These are phyloP conservation scores for Penicillium longicatenatum DNA, from an alignment of 495 filamentous ascomycete species.

Conservation along the genomic window DNA sequence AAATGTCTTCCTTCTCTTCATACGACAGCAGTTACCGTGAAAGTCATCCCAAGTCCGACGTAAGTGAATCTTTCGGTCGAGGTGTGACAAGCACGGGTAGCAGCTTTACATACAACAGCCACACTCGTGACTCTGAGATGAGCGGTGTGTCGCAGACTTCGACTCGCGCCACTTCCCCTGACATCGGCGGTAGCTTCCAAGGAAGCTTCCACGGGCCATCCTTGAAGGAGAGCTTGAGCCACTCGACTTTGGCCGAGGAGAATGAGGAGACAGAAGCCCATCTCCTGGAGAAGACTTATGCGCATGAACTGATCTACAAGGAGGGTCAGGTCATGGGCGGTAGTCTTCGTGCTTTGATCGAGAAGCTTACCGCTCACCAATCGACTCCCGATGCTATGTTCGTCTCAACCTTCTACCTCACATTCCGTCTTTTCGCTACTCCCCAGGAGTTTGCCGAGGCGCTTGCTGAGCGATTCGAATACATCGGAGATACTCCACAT, in stretches of 20 bases:
- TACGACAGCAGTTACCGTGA: slow-evolving; percentile 26
- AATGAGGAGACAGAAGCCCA: slow-evolving; percentile 77
- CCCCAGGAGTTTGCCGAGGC: slow-evolving; percentile 77
- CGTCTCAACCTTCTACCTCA: slow-evolving; percentile 93
- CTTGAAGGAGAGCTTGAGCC: slow-evolving; percentile 58
- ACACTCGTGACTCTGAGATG: slow-evolving; percentile 75
- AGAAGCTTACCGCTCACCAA: slow-evolving; percentile 90
- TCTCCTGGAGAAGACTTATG: slow-evolving; percentile 79
- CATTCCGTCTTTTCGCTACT: slow-evolving; percentile 92
- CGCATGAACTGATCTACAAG: slow-evolving; percentile 91
- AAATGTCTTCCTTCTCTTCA: slow-evolving; percentile 35
- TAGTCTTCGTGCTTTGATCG: slow-evolving; percentile 86
- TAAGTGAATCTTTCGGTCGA: slow-evolving; percentile 42
- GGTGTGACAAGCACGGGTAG: slow-evolving; percentile 57
- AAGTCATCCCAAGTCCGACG: slow-evolving; percentile 39
- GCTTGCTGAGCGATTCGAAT: slow-evolving; percentile 88
- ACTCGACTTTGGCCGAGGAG: slow-evolving; percentile 69
- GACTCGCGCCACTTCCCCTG: slow-evolving; percentile 88
- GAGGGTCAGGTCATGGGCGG: slow-evolving; percentile 95
- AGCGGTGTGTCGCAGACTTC: slow-evolving; percentile 80
- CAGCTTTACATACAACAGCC: slow-evolving; percentile 74
- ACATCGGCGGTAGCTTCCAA: slow-evolving; percentile 48
- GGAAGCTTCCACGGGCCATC: slow-evolving; percentile 47
- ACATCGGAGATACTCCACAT: slow-evolving; percentile 74
- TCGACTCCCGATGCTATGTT: slow-evolving; percentile 92